Conservation (phyloP, 106 monocot genomes). For the Acorus gramineus region DNA sequence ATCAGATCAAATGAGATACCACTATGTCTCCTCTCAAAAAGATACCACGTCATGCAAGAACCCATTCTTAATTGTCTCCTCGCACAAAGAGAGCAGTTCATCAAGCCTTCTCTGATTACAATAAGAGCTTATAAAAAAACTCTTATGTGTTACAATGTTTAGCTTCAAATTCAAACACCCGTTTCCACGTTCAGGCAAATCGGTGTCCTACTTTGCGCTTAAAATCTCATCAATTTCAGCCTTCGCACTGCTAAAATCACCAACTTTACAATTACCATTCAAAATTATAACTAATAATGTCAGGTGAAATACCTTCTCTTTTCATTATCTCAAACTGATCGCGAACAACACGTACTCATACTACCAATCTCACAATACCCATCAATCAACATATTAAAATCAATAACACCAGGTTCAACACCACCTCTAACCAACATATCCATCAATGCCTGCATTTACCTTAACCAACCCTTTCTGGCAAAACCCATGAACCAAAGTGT, state of each 20-base stretch:
- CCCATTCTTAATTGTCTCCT: slow-evolving; percentile 68
- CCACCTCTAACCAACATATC: slow-evolving; percentile 42
- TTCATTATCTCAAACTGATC: slow-evolving; percentile 45
- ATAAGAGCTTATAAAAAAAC: slow-evolving; percentile 44
- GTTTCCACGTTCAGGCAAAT: too few relatives aligned
- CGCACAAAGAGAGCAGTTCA: slow-evolving; percentile 49
- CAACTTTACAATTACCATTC: slow-evolving; percentile 48
- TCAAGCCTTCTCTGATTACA: slow-evolving; percentile 35
- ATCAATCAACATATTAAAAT: slow-evolving; percentile 67
- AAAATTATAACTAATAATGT: slow-evolving; percentile 64
- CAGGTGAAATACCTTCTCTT: slow-evolving; percentile 23
- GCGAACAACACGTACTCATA: slow-evolving; percentile 21
- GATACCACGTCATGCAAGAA: slow-evolving; percentile 82
- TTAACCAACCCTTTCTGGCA: slow-evolving; percentile 28
- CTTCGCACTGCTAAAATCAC: slow-evolving; percentile 42
- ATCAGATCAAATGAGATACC: slow-evolving; percentile 68
- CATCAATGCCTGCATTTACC: slow-evolving; percentile 28
- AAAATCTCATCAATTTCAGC: slow-evolving; percentile 25
- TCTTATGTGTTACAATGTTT: slow-evolving; percentile 67
- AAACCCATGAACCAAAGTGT: slow-evolving; percentile 50
- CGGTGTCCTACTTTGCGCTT: too few relatives aligned
- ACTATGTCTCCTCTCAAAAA: slow-evolving; percentile 53
- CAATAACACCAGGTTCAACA: slow-evolving; percentile 37
- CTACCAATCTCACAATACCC: slow-evolving; percentile 57
- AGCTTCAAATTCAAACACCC: slow-evolving; percentile 17